These are phyloP conservation scores for Tilletia walkeri DNA, from an alignment of 1,284 basidiomycete genomes.

Conservation along the genomic window DNA sequence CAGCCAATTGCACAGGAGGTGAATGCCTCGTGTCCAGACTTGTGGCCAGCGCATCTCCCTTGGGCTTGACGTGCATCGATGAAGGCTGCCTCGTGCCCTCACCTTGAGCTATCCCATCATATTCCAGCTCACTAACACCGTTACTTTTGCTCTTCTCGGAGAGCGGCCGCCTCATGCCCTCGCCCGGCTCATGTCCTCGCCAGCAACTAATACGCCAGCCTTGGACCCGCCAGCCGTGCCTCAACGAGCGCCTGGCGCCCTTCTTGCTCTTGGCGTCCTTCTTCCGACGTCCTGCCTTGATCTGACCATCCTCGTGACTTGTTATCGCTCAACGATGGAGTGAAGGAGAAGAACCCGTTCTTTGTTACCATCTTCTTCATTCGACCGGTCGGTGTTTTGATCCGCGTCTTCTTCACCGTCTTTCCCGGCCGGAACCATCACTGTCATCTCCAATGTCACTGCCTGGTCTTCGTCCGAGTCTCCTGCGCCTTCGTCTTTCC, in stretches of 20 bases:
- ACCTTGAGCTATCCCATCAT: too few species aligned
- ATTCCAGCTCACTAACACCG: not conserved
- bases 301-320: conserved; percentile 2
- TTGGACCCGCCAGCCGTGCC: too few species aligned
- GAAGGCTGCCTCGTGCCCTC: too few species aligned
- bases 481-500: too few species aligned
- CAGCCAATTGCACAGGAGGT: too few species aligned
- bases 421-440: not conserved
- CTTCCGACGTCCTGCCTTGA: conserved; percentile 9
- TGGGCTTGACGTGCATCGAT: too few species aligned
- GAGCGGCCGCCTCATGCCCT: not conserved
- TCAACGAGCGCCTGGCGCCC: not conserved
- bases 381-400: too few species aligned
- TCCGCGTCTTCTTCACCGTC: not conserved
- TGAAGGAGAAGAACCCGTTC: not conserved
- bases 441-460: not conserved
- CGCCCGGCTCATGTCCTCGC: not conserved
- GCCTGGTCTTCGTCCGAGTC: not conserved
- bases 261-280: not conserved
- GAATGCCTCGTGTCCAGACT: too few species aligned
- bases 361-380: not conserved
- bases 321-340: not conserved
- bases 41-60: not conserved
- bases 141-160: not conserved
- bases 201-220: not conserved